Base-by-base conservation (phyloP, 2,329 filamentous ascomycete species). In the Fusarium udum region DNA sequence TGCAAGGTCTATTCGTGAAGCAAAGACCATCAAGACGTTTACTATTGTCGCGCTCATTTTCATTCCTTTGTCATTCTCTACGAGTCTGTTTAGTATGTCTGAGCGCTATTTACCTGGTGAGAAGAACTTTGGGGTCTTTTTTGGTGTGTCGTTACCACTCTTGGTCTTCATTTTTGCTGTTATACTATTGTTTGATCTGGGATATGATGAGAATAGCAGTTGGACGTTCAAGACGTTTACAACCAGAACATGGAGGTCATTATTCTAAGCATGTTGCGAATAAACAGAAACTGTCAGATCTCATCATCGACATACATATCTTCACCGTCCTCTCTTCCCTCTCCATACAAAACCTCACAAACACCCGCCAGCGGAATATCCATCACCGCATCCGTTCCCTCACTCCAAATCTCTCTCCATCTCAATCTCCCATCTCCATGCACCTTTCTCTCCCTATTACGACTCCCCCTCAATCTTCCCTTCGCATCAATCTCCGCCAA, bases 311-410 rank as follows among this genome's bases (percentile, higher is more conserved):
- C 55, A 32, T 76, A 60, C 18, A 48, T 53, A 3, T 78, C 75
- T 15, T 79, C 78, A 3, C 52, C 73, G 7, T 78, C 77, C 22
- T 80, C 81, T 65, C 75, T 84, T 71, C 78, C 84, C 80, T 89
- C 88, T 0, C 94, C 95, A 82, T 98, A 99, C 28, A 99, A 81
- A 39, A 99, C 91, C 84, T 99, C 95, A 79, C 95, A 98, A 4
- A 98, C 95, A 2, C 95, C 96, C 15, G 95, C 95, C 74, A 98
- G 89, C 13, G 96, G 96, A 55, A 99, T 92, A 84, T 99, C 96
- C 93, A 99, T 93, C 13, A 98, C 96, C 3, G 95, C 96, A 86
- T 99, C 96, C 0, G 96, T 99, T 24, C 96, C 95, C 77, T 93
- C 91, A 78, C 91, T 95, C 96, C 96, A 99, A 24, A 97, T 87